phyloP scores from a whole-genome alignment of 768 basidiomycete species.

The Lentinula lateritia region DNA sequence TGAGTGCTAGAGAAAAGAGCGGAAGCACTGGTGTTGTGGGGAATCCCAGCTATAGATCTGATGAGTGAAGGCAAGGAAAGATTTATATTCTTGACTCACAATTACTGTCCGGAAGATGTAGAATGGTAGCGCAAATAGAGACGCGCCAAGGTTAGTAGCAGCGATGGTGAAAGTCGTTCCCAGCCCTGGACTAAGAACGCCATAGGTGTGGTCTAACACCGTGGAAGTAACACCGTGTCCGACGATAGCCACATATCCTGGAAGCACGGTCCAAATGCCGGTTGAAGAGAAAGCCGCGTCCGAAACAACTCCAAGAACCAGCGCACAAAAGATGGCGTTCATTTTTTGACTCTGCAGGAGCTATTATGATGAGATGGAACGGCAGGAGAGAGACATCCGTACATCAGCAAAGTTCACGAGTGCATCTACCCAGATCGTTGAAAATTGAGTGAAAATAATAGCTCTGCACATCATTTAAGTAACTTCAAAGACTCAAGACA shows the following conservation, averaged over 20 bases:
- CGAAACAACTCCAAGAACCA: conserved; percentile 50
- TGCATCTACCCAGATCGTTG: conserved; percentile 58
- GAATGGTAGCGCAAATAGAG: conserved; percentile 56
- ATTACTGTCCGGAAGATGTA: conserved; percentile 56
- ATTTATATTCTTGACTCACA: conserved; percentile 30
- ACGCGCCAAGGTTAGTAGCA: conserved; percentile 56
- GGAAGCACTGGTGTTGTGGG: conserved; percentile 50
- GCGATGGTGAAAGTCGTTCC: conserved; percentile 52
- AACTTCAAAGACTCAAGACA: not conserved
- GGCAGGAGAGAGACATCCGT: conserved; percentile 14
- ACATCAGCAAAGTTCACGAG: conserved; percentile 46
- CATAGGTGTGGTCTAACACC: conserved; percentile 58
- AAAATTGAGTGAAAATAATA: conserved; percentile 64
- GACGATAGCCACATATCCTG: conserved; percentile 63
- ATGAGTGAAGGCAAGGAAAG: not conserved
- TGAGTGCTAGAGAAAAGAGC: conserved; percentile 46
- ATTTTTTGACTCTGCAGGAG: not conserved
- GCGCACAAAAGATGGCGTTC: conserved; percentile 32
- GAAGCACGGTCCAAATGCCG: conserved; percentile 39
- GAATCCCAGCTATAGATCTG: conserved; percentile 37
- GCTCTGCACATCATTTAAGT: conserved; percentile 37
- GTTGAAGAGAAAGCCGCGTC: conserved; percentile 42
- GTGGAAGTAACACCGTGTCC: conserved; percentile 55
- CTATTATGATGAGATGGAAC: not conserved
- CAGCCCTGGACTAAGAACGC: conserved; percentile 51